A percentile compares a stretch with the other conserved stretches of the same genome.
phyloP scores from a whole-genome alignment of 2,329 filamentous ascomycete species.

The Fusarium tjaetaba region DNA sequence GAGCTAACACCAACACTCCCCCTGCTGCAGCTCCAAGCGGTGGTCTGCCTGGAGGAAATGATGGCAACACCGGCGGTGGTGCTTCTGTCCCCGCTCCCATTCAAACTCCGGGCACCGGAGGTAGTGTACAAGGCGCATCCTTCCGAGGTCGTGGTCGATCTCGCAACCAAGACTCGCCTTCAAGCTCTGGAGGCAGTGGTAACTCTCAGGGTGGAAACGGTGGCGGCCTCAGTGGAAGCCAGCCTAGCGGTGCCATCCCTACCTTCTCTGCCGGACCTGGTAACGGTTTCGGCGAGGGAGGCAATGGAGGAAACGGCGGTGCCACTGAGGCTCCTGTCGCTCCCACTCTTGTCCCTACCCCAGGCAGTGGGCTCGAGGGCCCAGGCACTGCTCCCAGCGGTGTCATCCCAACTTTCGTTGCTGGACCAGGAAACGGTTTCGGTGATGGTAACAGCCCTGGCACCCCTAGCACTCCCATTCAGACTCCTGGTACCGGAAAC shows the following conservation, averaged over 20 bases:
- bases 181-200: background rate
- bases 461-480: background rate
- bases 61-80: background rate
- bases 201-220: background rate
- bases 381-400: slow-evolving; percentile 14
- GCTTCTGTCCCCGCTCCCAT: background rate
- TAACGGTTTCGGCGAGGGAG: background rate
- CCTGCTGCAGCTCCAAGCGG: slow-evolving; percentile 5
- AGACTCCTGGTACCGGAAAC: background rate
- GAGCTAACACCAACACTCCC: background rate
- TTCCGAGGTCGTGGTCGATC: background rate
- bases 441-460: background rate
- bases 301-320: slow-evolving; percentile 3
- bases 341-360: slow-evolving; percentile 22
- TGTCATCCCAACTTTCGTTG: slow-evolving; percentile 18
- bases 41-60: slow-evolving; percentile 4
- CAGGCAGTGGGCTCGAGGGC: slow-evolving; percentile 18
- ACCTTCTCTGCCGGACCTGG: background rate
- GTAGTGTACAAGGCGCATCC: background rate
- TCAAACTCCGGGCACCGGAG: slow-evolving; percentile 2
- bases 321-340: slow-evolving; percentile 9
- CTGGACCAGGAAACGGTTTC: slow-evolving; percentile 19
- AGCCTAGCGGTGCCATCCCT: background rate
- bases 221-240: background rate
- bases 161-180: background rate